Evolutionary conservation across 805 yeast species (phyloP).

Genomic region (Starmera dryadoides): DNA sequence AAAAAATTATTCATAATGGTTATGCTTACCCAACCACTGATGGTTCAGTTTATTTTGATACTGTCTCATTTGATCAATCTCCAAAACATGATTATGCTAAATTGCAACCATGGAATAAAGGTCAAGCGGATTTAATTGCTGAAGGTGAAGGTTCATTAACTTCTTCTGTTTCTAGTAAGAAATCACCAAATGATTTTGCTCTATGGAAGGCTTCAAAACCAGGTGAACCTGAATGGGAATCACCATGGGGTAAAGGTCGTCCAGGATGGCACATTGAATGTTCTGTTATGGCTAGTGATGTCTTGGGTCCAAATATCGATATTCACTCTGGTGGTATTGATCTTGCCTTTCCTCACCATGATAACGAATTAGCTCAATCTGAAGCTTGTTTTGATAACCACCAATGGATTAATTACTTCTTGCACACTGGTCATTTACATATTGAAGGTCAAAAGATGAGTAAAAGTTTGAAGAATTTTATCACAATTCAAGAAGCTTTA

Average conservation of each 20-base stretch:
- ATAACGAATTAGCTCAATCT: conserved; percentile 94
- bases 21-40: conserved; percentile 78
- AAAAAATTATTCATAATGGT: conserved; percentile 67
- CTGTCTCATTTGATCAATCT: conserved; percentile 66
- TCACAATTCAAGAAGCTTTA: conserved; percentile 89
- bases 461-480: conserved; percentile 89
- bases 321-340: conserved; percentile 97
- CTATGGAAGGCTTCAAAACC: conserved; percentile 95
- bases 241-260: conserved; percentile 96
- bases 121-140: conserved; percentile 72
- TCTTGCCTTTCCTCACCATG: conserved; percentile 98
- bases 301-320: conserved; percentile 78
- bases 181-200: conserved; percentile 82
- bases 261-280: conserved; percentile 99
- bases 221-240: conserved; percentile 94
- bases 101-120: conserved; percentile 97
- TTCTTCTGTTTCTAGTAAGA: conserved; percentile 48
- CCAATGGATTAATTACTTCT: conserved; percentile 96
- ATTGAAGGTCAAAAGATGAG: conserved; percentile 99
- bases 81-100: conserved; percentile 84
- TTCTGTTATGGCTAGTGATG: conserved; percentile 95
- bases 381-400: conserved; percentile 85
- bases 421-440: conserved; percentile 96
- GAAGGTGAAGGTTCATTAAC: conserved; percentile 93
- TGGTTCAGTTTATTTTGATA: conserved; percentile 96